Percentiles rank a stretch among this genome's conserved stretches.
These are phyloP conservation scores for Cymbopogon flexuosus DNA, from an alignment of 202 grass and related monocot genomes.

Conservation along the genomic window DNA sequence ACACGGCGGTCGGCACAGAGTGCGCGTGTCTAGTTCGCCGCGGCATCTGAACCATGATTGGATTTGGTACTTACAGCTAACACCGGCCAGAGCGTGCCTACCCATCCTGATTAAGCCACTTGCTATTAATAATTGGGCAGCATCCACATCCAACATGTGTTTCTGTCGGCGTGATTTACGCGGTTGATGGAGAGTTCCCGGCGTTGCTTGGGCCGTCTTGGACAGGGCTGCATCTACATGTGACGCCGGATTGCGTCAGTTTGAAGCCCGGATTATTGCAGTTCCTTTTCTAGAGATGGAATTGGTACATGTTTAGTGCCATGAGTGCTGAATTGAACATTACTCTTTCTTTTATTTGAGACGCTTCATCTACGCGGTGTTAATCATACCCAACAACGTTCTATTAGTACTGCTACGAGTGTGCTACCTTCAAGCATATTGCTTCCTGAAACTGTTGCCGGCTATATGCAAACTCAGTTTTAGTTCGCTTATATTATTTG, in stretches of 20 bases:
- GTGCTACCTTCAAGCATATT: not conserved
- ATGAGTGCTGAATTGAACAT: not conserved
- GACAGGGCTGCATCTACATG: not conserved
- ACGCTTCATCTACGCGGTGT: no score
- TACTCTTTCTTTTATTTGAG: not conserved
- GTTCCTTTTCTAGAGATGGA: not conserved
- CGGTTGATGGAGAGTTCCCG: not conserved
- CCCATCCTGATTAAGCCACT: not conserved
- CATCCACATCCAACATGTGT: not conserved
- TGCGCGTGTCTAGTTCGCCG: not conserved
- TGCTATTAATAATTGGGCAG: not conserved
- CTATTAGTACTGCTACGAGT: no score
- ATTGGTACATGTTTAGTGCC: not conserved
- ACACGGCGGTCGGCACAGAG: not conserved
- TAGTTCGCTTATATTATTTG: no score
- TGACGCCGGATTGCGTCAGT: not conserved
- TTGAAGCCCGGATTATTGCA: no score
- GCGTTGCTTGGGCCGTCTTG: not conserved
- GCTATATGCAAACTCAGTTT: no score
- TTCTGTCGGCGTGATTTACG: not conserved
- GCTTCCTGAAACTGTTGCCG: not conserved
- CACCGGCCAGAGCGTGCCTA: not conserved
- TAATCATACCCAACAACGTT: no score
- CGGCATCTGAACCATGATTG: not conserved
- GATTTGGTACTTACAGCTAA: not conserved